These are phyloP conservation scores for Candida gorgasii DNA, from an alignment of 805 yeast genomes.

Conservation along the genomic window DNA sequence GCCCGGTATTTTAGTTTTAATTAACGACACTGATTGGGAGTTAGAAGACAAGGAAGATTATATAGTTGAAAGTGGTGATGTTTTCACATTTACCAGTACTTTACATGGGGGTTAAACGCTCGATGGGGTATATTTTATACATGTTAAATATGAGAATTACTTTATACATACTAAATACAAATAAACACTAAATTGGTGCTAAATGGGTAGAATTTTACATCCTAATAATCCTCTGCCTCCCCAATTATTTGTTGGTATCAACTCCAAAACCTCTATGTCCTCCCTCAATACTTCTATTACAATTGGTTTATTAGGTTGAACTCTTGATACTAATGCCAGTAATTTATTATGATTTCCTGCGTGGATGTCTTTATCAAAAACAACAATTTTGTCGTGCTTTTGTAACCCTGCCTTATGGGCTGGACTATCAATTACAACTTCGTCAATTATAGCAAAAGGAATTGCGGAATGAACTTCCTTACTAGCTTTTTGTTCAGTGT, in stretches of 20 bases:
- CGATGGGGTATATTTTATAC: not conserved
- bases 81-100: conserved; percentile 86
- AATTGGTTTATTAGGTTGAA: conserved; percentile 34
- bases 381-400: conserved; percentile 53
- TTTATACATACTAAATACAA: too few species aligned
- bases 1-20: conserved; percentile 88
- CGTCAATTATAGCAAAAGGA: conserved; percentile 58
- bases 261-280: conserved; percentile 17
- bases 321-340: conserved; percentile 43
- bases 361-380: conserved; percentile 51
- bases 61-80: conserved; percentile 72
- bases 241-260: conserved; percentile 57
- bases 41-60: conserved; percentile 86
- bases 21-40: conserved; percentile 97
- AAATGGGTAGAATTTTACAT: conserved; percentile 54
- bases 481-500: not conserved
- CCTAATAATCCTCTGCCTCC: conserved; percentile 70
- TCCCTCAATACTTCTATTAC: conserved; percentile 33
- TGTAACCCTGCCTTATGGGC: conserved; percentile 54
- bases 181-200: too few species aligned
- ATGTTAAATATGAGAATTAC: too few species aligned
- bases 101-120: conserved; percentile 88
- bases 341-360: conserved; percentile 58
- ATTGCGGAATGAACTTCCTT: conserved; percentile 16
- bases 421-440: conserved; percentile 57